Evolutionary conservation across 2,329 filamentous ascomycete genomes (phyloP), one percentile per base, ranked within the genome.

Genomic region (Apiospora koreana): DNA sequence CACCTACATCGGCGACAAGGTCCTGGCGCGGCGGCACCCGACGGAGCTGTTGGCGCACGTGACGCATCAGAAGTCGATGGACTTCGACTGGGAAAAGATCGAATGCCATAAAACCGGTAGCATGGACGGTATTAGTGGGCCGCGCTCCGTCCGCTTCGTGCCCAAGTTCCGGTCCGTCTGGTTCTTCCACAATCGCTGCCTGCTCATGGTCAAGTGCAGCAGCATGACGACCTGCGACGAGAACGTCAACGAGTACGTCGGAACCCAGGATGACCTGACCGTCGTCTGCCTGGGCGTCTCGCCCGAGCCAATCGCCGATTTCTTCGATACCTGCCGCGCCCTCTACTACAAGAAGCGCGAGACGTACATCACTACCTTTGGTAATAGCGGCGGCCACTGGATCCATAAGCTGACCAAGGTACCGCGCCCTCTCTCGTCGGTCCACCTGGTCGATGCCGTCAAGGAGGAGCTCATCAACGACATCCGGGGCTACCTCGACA

Each of bases 371-470:
- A 66, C 38, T n/a, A 66, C 64, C 12, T 66, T 43, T 14, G 38
- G 12, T n/a, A 66, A 66, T 35, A 42, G n/a, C 38, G 38, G 64
- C 64, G 38, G 42, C n/a, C 25, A 66, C n/a, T 66, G 64, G 64
- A 43, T 6, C 64, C n/a, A 65, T 21, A 45, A 66, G 38, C 38
- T 31, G 38, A 66, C n/a, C 64, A 66, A 45, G 28, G 7, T 25
- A 10, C 38, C 64, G 1, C 64, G 64, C 3, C 42, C 64, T 12
- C 25, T 66, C 5, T 66, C 64, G 14, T 43, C 64, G 3, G 42
- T 66, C 38, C 64, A 66, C 23, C 41, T 66, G 23, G 64, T 43
- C 6, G 64, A 45, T n/a, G 43, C 64, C 23, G 64, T 66, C 38
- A 66, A 66, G 64, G 64, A 45, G 64, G 64, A 66, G 23, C 41